Evolutionary conservation across 2,329 filamentous ascomycete species (phyloP), one percentile per base, ranked within the genome.

Genomic region (Fusarium circinatum): DNA sequence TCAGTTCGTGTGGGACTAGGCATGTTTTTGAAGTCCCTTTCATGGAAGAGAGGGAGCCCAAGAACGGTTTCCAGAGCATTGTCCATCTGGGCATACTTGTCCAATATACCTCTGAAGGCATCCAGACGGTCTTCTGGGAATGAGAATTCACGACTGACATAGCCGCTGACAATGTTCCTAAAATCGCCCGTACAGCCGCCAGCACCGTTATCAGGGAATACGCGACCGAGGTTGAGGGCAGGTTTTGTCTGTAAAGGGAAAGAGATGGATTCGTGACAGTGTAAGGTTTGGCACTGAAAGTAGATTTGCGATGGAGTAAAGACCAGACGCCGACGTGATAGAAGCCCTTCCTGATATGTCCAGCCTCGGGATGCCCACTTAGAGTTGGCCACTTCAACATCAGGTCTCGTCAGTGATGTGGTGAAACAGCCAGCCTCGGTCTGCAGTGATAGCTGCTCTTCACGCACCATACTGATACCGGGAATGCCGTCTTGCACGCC

Each of bases 221-320:
- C 80, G 17, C 80, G 81, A 20, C 80, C 81, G 26, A 81, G 75
- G 24, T 78, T 78, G 52, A 82, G 70, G 18, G 76, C 72, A 1
- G 79, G 76, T 18, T 80, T 79, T 30, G 80, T 76, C 22, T 79
- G 75, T 14, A 84, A 74, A 24, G 82, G 79, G 22, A 80, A 67
- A 10, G 78, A 78, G 10, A 84, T 76, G 60, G 79, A 82, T 66
- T 84, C 82, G 61, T 82, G 80, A 56, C 82, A 84, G 70, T 83
- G 82, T 18, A 83, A 68, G 14, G 77, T 68, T 36, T 79, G 78
- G 68, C 82, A 84, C 61, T 84, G 82, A 52, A 82, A 84, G 69
- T 84, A 84, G 8, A 78, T 76, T 70, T 84, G 82, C 6, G 80
- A 82, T 18, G 79, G 75, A 5, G 82, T 83, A 49, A 84, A 81